phyloP scores from a whole-genome alignment of 1,284 basidiomycete genomes.

The Rhodotorula sp. region DNA sequence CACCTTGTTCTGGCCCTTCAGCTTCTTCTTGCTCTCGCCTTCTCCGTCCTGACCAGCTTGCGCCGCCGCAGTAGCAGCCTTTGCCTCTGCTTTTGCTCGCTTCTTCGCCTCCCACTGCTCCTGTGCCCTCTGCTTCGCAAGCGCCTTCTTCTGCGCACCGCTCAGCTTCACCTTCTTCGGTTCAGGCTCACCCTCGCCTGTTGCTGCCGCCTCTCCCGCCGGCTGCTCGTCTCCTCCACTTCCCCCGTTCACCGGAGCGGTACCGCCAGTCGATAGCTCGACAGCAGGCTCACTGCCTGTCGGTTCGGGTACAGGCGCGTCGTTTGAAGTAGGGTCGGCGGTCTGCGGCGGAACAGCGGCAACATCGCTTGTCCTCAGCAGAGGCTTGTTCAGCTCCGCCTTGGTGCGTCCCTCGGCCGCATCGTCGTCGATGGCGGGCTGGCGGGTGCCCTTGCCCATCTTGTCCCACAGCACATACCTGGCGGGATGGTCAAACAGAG shows the following conservation, averaged over 20 bases:
- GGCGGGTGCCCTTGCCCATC: conserved; percentile 13
- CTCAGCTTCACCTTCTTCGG: conserved; percentile 33
- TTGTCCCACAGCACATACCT: conserved; percentile 62
- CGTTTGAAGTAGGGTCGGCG: conserved; percentile 7
- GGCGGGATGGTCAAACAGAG: not conserved
- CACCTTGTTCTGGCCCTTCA: conserved; percentile 70
- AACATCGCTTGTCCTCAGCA: conserved; percentile 12
- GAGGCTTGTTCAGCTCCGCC: not conserved
- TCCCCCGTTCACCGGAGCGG: conserved; percentile 35
- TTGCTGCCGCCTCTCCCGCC: not conserved
- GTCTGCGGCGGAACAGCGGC: conserved; percentile 1
- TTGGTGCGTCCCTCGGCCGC: conserved; percentile 38
- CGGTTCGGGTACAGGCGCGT: conserved; percentile 41
- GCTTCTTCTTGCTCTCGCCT: conserved; percentile 10
- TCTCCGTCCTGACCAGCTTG: conserved; percentile 1
- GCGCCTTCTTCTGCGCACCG: conserved; percentile 40
- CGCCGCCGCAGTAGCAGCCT: conserved; percentile 16
- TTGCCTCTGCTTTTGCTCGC: conserved; percentile 19
- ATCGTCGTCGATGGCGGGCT: conserved; percentile 41
- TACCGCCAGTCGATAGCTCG: conserved; percentile 51
- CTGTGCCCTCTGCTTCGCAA: conserved; percentile 22
- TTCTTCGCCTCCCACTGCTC: conserved; percentile 37
- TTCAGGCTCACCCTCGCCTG: conserved; percentile 14
- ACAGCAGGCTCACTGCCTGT: conserved; percentile 24
- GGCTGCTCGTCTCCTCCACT: conserved; percentile 49